These are phyloP conservation scores for Euphrasia confusa DNA, from an alignment of 257 asterid genomes.

Conservation along the genomic window DNA sequence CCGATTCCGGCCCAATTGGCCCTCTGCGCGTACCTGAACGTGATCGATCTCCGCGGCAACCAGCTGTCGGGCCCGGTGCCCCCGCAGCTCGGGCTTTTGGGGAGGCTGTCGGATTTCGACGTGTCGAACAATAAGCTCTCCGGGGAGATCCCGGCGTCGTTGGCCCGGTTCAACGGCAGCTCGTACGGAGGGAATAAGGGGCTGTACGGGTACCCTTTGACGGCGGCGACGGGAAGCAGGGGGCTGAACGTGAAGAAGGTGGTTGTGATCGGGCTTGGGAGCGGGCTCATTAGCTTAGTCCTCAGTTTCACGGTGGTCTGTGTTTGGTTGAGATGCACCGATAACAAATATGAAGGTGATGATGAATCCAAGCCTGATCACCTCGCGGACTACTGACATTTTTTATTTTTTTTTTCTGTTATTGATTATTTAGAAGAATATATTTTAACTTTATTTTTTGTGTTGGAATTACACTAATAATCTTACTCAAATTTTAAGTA, in stretches of 20 bases:
- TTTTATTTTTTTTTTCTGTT: no score
- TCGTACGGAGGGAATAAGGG: constrained; percentile 77
- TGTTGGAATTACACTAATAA: no score
- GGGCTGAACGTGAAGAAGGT: constrained; percentile 64
- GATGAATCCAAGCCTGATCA: constrained; percentile 51
- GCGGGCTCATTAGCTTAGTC: constrained; percentile 78
- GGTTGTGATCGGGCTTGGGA: constrained; percentile 94
- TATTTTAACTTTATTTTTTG: no score
- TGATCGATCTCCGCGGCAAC: constrained; percentile 84
- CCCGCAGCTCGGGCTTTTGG: constrained; percentile 70
- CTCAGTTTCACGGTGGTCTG: constrained; percentile 90
- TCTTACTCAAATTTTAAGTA: no score
- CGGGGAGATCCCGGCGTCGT: constrained; percentile 67
- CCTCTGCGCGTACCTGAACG: constrained; percentile 77
- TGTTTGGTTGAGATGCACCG: constrained; percentile 75
- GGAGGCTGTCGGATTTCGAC: constrained; percentile 66
- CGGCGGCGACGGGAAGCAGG: constrained; percentile 58
- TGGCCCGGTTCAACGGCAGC: constrained; percentile 73
- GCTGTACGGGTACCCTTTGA: constrained; percentile 76
- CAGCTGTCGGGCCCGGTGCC: constrained; percentile 64
- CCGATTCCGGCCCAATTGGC: constrained; percentile 66
- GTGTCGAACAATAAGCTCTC: constrained; percentile 65
- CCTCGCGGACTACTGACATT: constrained; percentile 65
- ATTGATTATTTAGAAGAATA: no score
- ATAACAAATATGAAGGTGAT: constrained; percentile 40